Conservation (phyloP, 2,329 filamentous ascomycete genomes). For the Cercospora nicotianae region DNA sequence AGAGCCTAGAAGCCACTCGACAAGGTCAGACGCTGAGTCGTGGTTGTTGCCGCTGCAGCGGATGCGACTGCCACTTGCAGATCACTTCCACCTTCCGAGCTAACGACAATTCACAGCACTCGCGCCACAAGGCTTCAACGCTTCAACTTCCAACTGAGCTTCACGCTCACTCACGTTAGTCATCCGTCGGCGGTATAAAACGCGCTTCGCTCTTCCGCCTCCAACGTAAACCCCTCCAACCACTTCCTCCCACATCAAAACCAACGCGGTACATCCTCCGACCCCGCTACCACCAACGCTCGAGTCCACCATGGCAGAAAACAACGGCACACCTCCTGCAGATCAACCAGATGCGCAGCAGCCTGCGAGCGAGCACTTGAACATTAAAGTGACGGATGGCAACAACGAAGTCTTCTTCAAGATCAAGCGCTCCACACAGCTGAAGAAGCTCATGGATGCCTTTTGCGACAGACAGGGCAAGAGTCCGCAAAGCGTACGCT, state of each 20-base stretch:
- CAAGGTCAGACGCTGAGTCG: background rate
- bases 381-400: slow-evolving; percentile 99
- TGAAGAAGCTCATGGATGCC: slow-evolving; percentile 97
- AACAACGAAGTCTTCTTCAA: slow-evolving; percentile 99
- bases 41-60: slow-evolving; percentile 3
- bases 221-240: slow-evolving; percentile 11
- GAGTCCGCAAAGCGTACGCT: slow-evolving; percentile 77
- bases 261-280: slow-evolving; percentile 3
- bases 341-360: slow-evolving; percentile 45
- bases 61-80: background rate
- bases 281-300: slow-evolving; percentile 33
- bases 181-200: slow-evolving; percentile 24
- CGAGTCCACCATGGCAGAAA: slow-evolving; percentile 53
- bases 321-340: slow-evolving; percentile 35
- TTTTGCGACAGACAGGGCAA: slow-evolving; percentile 98
- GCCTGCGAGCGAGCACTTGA: slow-evolving; percentile 72
- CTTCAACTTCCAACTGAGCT: background rate
- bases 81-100: slow-evolving; percentile 3
- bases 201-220: slow-evolving; percentile 15
- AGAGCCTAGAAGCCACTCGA: background rate
- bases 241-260: slow-evolving; percentile 8
- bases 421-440: slow-evolving; percentile 93
- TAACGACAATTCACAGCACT: slow-evolving; percentile 19
- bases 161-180: slow-evolving; percentile 20
- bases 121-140: slow-evolving; percentile 13